These are phyloP conservation scores for Tylopilus plumbeoviolaceoides DNA, from an alignment of 768 basidiomycete species.

Conservation along the genomic window DNA sequence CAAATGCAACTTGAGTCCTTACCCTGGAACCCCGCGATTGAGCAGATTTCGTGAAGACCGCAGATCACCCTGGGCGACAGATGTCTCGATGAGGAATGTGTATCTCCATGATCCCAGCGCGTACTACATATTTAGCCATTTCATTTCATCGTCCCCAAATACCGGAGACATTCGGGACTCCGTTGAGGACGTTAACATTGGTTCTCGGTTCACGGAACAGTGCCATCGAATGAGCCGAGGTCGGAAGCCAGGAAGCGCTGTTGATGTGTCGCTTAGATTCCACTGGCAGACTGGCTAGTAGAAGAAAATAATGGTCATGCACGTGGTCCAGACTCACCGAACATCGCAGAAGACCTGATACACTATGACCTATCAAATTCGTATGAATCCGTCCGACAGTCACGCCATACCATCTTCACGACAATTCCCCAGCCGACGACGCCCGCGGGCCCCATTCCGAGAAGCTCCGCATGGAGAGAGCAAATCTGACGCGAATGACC, in stretches of 20 bases:
- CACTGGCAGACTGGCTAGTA: not conserved
- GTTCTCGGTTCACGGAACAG: not conserved
- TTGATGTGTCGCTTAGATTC: not conserved
- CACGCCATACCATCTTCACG: not conserved
- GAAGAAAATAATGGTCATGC: not conserved
- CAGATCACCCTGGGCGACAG: not conserved
- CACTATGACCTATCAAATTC: not conserved
- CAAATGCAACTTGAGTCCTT: not conserved
- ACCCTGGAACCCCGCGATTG: not conserved
- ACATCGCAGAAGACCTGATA: not conserved
- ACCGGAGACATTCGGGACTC: constrained; percentile 2
- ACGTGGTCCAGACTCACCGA: not conserved
- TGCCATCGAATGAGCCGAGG: not conserved
- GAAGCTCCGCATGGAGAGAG: not conserved
- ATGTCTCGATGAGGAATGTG: constrained; percentile 1
- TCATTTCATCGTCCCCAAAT: not conserved
- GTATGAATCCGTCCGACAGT: not conserved
- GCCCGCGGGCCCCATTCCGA: constrained; percentile 4
- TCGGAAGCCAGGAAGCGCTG: not conserved
- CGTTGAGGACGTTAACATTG: not conserved
- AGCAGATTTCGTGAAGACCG: not conserved
- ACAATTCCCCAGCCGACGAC: not conserved
- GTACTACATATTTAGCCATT: not conserved
- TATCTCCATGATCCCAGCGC: not conserved
- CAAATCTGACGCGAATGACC: not conserved